These are phyloP conservation scores for Ustilago curta DNA, from an alignment of 1,284 basidiomycete species.

Conservation along the genomic window DNA sequence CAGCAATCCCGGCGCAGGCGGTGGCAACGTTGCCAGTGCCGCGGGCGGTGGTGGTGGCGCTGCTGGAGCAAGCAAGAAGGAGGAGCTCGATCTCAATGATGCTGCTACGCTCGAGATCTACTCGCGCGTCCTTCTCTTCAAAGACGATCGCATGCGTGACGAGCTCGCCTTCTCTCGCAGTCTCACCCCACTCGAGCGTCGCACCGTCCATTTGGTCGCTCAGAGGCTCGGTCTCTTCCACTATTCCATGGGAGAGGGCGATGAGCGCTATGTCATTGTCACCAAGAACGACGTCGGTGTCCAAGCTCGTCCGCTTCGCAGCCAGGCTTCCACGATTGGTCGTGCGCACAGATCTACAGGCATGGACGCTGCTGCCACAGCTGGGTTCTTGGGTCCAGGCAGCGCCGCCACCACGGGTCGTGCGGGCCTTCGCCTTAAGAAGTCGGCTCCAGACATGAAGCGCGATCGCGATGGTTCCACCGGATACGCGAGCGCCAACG, in stretches of 20 bases:
- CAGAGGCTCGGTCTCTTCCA: slow-evolving; percentile 95
- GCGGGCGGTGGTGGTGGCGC: slow-evolving; percentile 53
- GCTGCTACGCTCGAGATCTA: slow-evolving; percentile 95
- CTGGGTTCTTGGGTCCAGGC: slow-evolving; percentile 50
- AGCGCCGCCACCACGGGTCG: slow-evolving; percentile 56
- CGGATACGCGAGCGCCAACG: slow-evolving; percentile 17
- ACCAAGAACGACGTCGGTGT: slow-evolving; percentile 61
- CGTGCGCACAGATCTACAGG: slow-evolving; percentile 42
- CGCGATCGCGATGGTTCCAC: slow-evolving; percentile 32
- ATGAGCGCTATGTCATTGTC: slow-evolving; percentile 91
- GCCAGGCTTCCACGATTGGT: slow-evolving; percentile 61
- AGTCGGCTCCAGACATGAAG: slow-evolving; percentile 68
- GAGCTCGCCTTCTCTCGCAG: slow-evolving; percentile 93
- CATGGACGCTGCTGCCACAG: slow-evolving; percentile 18
- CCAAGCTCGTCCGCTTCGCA: slow-evolving; percentile 47
- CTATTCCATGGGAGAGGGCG: slow-evolving; percentile 91
- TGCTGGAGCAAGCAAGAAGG: slow-evolving; percentile 71
- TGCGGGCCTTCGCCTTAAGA: slow-evolving; percentile 59
- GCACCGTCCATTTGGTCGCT: slow-evolving; percentile 94
- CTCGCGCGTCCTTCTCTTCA: slow-evolving; percentile 94
- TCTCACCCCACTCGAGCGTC: slow-evolving; percentile 84
- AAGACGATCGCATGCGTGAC: slow-evolving; percentile 96
- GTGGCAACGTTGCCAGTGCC: slow-evolving; percentile 75
- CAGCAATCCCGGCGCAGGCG: slow-evolving; percentile 70
- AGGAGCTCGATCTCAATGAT: slow-evolving; percentile 88